Evolutionary conservation across 345 rosid genomes (phyloP), one percentile per base, ranked within the genome.

Genomic region (Gynandropsis gynandra): DNA sequence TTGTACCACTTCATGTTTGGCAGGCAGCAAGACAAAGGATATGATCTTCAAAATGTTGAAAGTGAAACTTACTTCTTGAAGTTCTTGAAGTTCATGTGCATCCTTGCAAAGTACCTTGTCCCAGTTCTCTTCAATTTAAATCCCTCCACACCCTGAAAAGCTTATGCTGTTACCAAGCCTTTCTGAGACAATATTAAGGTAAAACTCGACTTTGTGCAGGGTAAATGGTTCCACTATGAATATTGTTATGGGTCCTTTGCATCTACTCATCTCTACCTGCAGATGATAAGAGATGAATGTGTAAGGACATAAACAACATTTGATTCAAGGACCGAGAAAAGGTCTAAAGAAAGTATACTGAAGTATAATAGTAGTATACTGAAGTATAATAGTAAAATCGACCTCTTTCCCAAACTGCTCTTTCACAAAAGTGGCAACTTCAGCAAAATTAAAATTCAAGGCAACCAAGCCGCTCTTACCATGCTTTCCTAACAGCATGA

Each of bases 91-190:
- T 35, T 8, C 6, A 50, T n/a, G 12, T 21, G 50, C 48, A 16
- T 15, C 47, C 29, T 34, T 62, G 14, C 29, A 36, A 19, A 40
- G 16, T 54, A 82, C 98, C 87, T 90, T 90, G 66, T 90, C 96
- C 96, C 98, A 90, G 60, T 90, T 90, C 73, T 90, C 98, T 71
- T 90, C 98, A 5, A 90, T 87, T 17, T 90, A 96, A 61, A 90
- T 84, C 19, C 96, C 98, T 68, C 95, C 96, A 0, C 98, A 90
- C 62, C 84, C 98, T 0, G 98, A 90, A 62, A 90, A 90, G 76
- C 98, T 90, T 15, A 90, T 64, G 74, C 84, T 87, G 85, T 82
- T 68, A 14, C 98, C 96, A 34, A 87, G 96, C 41, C 95, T 52
- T 16, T 90, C 93, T 0, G 98, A 87, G 37, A 84, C 89, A 50